phyloP scores from a whole-genome alignment of 2,329 filamentous ascomycete genomes.

The Fusarium camptoceras region DNA sequence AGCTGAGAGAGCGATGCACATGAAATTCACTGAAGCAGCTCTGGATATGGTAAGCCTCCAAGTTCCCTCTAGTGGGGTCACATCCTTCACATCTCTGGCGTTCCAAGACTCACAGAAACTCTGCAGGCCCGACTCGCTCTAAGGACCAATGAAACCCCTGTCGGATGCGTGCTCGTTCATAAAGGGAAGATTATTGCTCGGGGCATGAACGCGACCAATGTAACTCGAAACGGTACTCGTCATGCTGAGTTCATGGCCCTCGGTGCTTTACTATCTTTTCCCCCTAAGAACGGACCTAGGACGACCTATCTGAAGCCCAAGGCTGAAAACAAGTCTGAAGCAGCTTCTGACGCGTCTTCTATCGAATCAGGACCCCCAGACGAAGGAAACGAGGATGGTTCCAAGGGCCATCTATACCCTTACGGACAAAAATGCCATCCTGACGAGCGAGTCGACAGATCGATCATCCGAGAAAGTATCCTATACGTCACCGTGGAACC shows the following conservation, averaged over 20 bases:
- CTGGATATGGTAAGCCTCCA: constrained; percentile 79
- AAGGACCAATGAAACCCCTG: constrained; percentile 88
- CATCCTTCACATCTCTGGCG: neutral
- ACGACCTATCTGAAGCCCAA: constrained; percentile 53
- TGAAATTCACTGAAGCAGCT: constrained; percentile 83
- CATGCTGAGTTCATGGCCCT: constrained; percentile 97
- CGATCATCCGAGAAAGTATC: constrained; percentile 76
- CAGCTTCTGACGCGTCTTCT: constrained; percentile 43
- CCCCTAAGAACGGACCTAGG: constrained; percentile 45
- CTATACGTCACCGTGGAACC: constrained; percentile 98
- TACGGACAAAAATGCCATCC: constrained; percentile 71
- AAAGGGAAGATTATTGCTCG: constrained; percentile 81
- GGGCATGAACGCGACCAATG: constrained; percentile 97
- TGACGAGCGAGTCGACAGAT: constrained; percentile 69
- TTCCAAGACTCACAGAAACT: constrained; percentile 24
- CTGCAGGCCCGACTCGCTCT: constrained; percentile 85
- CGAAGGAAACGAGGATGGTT: constrained; percentile 65
- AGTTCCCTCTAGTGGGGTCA: neutral
- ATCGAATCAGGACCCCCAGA: constrained; percentile 48
- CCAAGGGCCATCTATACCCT: constrained; percentile 68
- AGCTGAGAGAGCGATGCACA: constrained; percentile 51
- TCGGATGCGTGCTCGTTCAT: constrained; percentile 93
- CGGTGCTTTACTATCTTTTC: constrained; percentile 63
- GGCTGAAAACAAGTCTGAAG: constrained; percentile 40
- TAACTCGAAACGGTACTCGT: constrained; percentile 88